A percentile compares a stretch with the other conserved stretches of the same genome.
phyloP scores from a whole-genome alignment of 306 rosid genomes.

The Ormosia semicastrata region DNA sequence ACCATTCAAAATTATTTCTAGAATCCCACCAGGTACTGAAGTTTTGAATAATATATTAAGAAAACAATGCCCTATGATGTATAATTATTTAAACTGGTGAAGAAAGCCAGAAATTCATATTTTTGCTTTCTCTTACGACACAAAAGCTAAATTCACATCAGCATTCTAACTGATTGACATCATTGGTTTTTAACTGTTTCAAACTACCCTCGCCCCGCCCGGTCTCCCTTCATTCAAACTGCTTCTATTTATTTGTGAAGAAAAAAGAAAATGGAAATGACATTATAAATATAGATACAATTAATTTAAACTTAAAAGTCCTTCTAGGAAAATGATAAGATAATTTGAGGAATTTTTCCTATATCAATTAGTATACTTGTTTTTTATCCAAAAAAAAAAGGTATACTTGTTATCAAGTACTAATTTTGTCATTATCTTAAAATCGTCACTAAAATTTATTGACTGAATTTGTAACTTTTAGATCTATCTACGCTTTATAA shows the following conservation, averaged over 20 bases:
- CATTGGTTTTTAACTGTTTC: background rate
- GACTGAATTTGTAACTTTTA: background rate
- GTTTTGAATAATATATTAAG: background rate
- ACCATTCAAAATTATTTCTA: background rate
- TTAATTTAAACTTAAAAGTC: background rate
- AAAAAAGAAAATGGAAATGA: background rate
- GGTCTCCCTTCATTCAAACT: background rate
- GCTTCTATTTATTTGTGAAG: background rate
- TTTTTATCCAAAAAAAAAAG: background rate
- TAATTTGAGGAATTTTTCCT: background rate
- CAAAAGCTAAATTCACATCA: background rate
- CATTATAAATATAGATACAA: background rate
- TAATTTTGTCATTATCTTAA: background rate
- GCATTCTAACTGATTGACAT: background rate
- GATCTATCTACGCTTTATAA: background rate
- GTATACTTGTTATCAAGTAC: background rate
- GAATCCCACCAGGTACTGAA: constrained; percentile 8
- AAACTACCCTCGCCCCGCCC: background rate
- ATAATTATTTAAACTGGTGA: background rate
- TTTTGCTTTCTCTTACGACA: background rate
- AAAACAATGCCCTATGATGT: background rate
- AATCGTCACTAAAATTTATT: background rate
- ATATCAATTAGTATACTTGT: background rate
- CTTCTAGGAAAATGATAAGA: background rate
- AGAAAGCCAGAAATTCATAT: background rate